A percentile compares a stretch with the other conserved stretches of the same genome.
phyloP scores from a whole-genome alignment of 2,329 filamentous ascomycete genomes.

The Nemania serpens region DNA sequence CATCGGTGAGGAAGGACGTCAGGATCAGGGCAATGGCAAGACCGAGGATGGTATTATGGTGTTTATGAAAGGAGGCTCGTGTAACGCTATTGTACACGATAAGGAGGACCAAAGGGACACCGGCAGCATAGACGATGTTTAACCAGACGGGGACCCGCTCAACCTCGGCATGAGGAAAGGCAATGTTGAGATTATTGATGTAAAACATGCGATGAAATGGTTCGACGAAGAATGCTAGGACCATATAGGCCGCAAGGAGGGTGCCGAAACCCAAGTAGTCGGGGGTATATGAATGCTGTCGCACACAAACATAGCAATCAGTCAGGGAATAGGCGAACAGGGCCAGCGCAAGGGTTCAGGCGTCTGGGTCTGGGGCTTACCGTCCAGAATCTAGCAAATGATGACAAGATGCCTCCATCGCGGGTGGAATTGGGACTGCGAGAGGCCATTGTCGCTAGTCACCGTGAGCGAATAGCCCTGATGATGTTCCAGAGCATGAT shows the following conservation, averaged over 20 bases:
- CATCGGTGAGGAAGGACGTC: constrained; percentile 82
- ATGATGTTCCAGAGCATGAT: constrained; percentile 47
- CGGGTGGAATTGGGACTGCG: constrained; percentile 29
- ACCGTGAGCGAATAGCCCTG: constrained; percentile 48
- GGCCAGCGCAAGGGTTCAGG: neutral
- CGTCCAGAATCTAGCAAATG: constrained; percentile 53
- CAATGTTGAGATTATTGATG: constrained; percentile 80
- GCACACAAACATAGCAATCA: constrained; percentile 25
- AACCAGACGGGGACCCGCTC: constrained; percentile 82
- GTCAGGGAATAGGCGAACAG: neutral
- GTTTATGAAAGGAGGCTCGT: constrained; percentile 72
- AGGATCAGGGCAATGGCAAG: constrained; percentile 78
- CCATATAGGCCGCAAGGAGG: constrained; percentile 69
- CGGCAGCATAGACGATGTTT: constrained; percentile 79
- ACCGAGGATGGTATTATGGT: constrained; percentile 83
- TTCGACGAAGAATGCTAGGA: constrained; percentile 71
- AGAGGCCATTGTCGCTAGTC: constrained; percentile 51
- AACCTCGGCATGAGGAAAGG: constrained; percentile 81
- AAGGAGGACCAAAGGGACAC: constrained; percentile 71
- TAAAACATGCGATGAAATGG: constrained; percentile 97
- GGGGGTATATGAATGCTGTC: constrained; percentile 78
- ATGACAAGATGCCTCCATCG: constrained; percentile 36
- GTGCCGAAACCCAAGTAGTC: constrained; percentile 82
- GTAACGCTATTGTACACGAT: constrained; percentile 66
- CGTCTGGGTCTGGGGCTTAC: constrained; percentile 44